A percentile compares a stretch with the other conserved stretches of the same genome.
phyloP scores from a whole-genome alignment of 495 filamentous ascomycete genomes.

The Xylaria grammica region DNA sequence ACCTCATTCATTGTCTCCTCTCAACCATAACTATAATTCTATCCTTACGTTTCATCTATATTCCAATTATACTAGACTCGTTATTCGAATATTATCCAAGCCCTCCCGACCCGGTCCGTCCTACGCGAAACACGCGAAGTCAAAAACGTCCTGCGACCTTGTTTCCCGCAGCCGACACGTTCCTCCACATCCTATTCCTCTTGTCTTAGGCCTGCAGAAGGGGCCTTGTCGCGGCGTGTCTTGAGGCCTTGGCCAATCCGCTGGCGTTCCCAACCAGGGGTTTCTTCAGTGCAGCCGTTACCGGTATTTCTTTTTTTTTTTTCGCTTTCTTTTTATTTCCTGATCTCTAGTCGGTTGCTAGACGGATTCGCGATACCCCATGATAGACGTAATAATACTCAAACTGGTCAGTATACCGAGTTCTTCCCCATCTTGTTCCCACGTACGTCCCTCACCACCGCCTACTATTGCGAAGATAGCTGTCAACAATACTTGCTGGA shows the following conservation, averaged over 20 bases:
- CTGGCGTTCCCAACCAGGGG: conserved; percentile 27
- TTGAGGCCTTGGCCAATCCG: conserved; percentile 29
- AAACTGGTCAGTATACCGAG: conserved; percentile 35
- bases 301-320: conserved; percentile 23
- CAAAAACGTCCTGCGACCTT: conserved; percentile 20
- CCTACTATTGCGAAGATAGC: neutral
- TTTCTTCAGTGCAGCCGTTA: conserved; percentile 25
- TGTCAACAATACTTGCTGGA: neutral
- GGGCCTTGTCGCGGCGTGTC: conserved; percentile 30
- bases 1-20: neutral
- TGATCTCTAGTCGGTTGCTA: conserved; percentile 32
- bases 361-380: conserved; percentile 46
- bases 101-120: conserved; percentile 12
- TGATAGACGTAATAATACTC: conserved; percentile 44
- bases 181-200: conserved; percentile 24
- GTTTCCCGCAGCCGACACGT: conserved; percentile 24
- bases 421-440: neutral
- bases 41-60: neutral
- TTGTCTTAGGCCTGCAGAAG: conserved; percentile 27
- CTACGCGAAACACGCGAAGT: conserved; percentile 11
- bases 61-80: conserved; percentile 27
- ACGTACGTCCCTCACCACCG: neutral
- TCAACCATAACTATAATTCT: conserved; percentile 7
- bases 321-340: conserved; percentile 27
- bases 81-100: conserved; percentile 13